phyloP scores from a whole-genome alignment of 108 stramenopile species.

The Pinguiococcus pyrenoidosus region DNA sequence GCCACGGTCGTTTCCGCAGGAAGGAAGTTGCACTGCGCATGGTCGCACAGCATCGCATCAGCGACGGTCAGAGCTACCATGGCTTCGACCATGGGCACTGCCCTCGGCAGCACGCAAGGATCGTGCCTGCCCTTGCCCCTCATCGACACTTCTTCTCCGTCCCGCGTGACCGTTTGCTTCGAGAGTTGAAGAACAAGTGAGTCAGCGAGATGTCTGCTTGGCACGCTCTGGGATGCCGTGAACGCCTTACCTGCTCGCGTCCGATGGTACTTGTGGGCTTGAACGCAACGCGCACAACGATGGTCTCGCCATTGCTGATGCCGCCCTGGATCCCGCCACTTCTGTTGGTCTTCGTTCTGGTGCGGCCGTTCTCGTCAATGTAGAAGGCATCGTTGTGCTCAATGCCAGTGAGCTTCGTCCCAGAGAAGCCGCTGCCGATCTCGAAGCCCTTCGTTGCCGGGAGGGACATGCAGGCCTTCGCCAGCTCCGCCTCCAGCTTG shows the following conservation, averaged over 20 bases:
- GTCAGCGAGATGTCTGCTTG: background rate
- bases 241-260: constrained; percentile 53
- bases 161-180: constrained; percentile 76
- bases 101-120: constrained; percentile 93
- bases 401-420: constrained; percentile 79
- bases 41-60: constrained; percentile 86
- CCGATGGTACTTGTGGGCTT: constrained; percentile 82
- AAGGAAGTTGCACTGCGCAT: constrained; percentile 24
- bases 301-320: constrained; percentile 91
- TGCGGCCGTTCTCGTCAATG: constrained; percentile 52
- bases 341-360: constrained; percentile 65
- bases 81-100: constrained; percentile 62
- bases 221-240: background rate
- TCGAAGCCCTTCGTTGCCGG: constrained; percentile 99
- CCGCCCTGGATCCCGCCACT: constrained; percentile 96
- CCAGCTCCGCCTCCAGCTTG: constrained; percentile 95
- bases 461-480: constrained; percentile 97
- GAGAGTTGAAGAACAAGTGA: background rate
- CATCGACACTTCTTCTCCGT: constrained; percentile 79
- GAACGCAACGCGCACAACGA: constrained; percentile 89
- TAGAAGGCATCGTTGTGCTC: constrained; percentile 98
- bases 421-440: constrained; percentile 87
- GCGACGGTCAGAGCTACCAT: constrained; percentile 90
- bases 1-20: constrained; percentile 9
- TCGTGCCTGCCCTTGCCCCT: constrained; percentile 95